Evolutionary conservation across 192 early-diverging fungal species (phyloP), one percentile per base, ranked within the genome.

Genomic region (Coemansia sp.): DNA sequence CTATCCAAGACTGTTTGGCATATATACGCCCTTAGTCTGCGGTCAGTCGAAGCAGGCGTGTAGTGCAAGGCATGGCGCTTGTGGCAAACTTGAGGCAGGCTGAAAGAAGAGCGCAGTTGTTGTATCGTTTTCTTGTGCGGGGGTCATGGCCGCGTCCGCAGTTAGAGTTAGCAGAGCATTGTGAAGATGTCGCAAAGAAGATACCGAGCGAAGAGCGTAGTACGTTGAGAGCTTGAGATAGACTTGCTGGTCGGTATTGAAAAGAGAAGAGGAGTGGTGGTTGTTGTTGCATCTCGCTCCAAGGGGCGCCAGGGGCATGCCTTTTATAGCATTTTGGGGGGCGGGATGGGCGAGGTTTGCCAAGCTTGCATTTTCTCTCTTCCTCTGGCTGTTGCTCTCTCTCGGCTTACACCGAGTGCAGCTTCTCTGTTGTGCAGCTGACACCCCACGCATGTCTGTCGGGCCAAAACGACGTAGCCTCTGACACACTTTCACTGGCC

Each of bases 21-120:
- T 23, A 23, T 23, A 23, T 0, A 23, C 19, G 7, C n/a, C 17
- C 0, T 46, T n/a, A 3, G 7, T 46, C 44, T 46, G 44, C n/a
- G 44, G 44, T 46, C 6, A 46, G 44, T 46, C 44, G n/a, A n/a
- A n/a, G 44, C n/a, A 46, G n/a, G n/a, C 44, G n/a, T 46, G 44
- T 46, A 6, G 44, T 46, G 44, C 44, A 46, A 46, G n/a, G n/a
- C 16, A 7, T 46, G 16, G 17, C 44, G 3, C 40, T 42, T 42
- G 40, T 11, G 40, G 13, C 40, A 13, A 42, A 3, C 40, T 42
- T 14, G 11, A 42, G 40, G 40, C 14, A 10, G 40, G 14, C 14
- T 42, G 44, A 1, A 26, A 26, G 26, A 26, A 26, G 26, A 26
- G 1, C 26, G 26, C 26, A 26, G 26, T 26, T 1, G 26, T 26